phyloP scores from a whole-genome alignment of 257 asterid species.

The Voacanga thouarsii region DNA sequence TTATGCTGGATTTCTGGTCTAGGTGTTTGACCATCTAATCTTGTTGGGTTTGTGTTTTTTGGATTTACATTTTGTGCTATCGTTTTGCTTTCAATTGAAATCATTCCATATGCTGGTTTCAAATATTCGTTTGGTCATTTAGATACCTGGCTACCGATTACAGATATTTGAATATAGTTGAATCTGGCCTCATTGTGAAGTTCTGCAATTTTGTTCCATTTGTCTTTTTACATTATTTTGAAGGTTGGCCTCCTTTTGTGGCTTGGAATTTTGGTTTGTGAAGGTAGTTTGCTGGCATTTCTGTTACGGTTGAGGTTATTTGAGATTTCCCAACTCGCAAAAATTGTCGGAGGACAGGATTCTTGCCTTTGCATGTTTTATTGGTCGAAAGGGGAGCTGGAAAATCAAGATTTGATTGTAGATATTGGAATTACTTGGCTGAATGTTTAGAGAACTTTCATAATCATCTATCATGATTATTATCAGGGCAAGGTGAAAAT shows the following conservation, averaged over 20 bases:
- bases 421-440: not conserved
- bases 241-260: slow-evolving; percentile 15
- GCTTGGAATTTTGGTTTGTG: slow-evolving; percentile 4
- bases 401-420: not conserved
- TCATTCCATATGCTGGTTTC: not conserved
- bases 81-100: not conserved
- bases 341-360: not conserved
- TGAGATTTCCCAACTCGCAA: not conserved
- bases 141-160: not conserved
- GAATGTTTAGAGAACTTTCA: not conserved
- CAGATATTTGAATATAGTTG: not conserved
- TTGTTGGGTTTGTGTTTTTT: not conserved
- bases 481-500: not conserved
- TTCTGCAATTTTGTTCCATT: slow-evolving; percentile 6
- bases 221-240: not conserved
- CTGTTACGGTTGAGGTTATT: not conserved
- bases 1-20: slow-evolving; percentile 62
- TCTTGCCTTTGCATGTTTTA: slow-evolving; percentile 15
- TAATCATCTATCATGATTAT: not conserved
- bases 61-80: not conserved
- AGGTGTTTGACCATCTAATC: slow-evolving; percentile 31
- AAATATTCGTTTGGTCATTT: not conserved
- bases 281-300: slow-evolving; percentile 2
- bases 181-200: not conserved
- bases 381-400: not conserved